These are phyloP conservation scores for Xylaria sp. DNA, from an alignment of 2,329 filamentous ascomycete genomes.

Conservation along the genomic window DNA sequence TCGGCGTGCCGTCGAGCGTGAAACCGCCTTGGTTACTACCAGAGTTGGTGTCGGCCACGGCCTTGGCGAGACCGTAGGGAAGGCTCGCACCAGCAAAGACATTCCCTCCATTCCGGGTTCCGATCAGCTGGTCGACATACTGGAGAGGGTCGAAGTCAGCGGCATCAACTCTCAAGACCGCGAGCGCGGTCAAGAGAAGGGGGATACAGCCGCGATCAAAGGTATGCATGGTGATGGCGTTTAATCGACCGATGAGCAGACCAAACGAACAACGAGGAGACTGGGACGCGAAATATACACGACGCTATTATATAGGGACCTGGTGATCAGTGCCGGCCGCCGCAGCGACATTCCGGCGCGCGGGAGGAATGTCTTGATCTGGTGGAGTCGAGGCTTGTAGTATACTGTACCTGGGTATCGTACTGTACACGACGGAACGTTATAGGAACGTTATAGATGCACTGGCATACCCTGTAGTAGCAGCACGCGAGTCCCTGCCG, in stretches of 20 bases:
- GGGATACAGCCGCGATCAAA: slow-evolving; percentile 21
- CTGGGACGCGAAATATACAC: slow-evolving; percentile 4
- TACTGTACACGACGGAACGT: neutral
- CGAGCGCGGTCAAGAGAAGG: slow-evolving; percentile 27
- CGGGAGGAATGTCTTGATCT: slow-evolving; percentile 21
- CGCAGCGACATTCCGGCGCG: slow-evolving; percentile 18
- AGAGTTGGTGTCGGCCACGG: slow-evolving; percentile 60
- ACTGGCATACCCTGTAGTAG: slow-evolving; percentile 12
- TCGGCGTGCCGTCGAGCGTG: slow-evolving; percentile 54
- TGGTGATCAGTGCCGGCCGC: slow-evolving; percentile 9
- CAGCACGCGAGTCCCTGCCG: slow-evolving; percentile 18
- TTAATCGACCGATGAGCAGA: slow-evolving; percentile 3
- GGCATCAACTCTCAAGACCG: slow-evolving; percentile 24
- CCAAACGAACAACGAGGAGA: neutral
- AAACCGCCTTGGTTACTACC: slow-evolving; percentile 63
- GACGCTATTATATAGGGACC: slow-evolving; percentile 19
- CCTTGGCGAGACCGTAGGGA: slow-evolving; percentile 57
- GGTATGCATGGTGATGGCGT: slow-evolving; percentile 31
- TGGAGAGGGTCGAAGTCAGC: slow-evolving; percentile 44
- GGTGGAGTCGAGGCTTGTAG: slow-evolving; percentile 8
- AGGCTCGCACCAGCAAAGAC: slow-evolving; percentile 51
- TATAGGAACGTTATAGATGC: too few relatives aligned
- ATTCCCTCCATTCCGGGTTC: slow-evolving; percentile 54
- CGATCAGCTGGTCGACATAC: slow-evolving; percentile 60
- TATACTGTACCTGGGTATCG: neutral